phyloP scores from a whole-genome alignment of 495 filamentous ascomycete genomes.

The Annulohypoxylon bovei region DNA sequence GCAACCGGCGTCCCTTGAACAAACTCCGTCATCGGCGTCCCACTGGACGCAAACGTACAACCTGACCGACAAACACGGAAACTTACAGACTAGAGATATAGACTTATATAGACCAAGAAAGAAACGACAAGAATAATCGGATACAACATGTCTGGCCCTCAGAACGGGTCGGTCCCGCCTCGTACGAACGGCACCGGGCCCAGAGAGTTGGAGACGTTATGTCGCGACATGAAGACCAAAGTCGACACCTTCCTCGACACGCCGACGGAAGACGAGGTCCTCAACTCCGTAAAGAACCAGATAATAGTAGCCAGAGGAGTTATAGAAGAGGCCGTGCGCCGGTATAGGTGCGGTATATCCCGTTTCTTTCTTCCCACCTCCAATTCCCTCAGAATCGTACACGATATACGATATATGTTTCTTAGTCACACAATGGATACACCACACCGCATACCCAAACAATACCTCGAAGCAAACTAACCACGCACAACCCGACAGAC shows the following conservation, averaged over 20 bases:
- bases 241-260: constrained; percentile 75
- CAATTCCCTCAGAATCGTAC: neutral
- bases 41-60: neutral
- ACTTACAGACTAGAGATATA: neutral
- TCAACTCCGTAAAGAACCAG: constrained; percentile 76
- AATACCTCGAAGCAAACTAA: neutral
- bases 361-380: neutral
- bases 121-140: neutral
- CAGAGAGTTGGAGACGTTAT: constrained; percentile 44
- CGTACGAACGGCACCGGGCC: constrained; percentile 19
- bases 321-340: constrained; percentile 73
- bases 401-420: too few species aligned
- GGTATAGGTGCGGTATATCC: constrained; percentile 66
- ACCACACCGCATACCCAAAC: neutral
- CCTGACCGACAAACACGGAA: neutral
- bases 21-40: neutral
- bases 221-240: constrained; percentile 68
- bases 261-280: constrained; percentile 63
- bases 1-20: constrained; percentile 17
- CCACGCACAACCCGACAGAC: constrained; percentile 53
- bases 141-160: constrained; percentile 9
- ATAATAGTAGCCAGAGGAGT: constrained; percentile 75
- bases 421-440: neutral
- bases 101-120: neutral
- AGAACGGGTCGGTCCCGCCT: constrained; percentile 23